These are phyloP conservation scores for Nicotiana tabacum DNA, from an alignment of 257 asterid genomes.

Conservation along the genomic window DNA sequence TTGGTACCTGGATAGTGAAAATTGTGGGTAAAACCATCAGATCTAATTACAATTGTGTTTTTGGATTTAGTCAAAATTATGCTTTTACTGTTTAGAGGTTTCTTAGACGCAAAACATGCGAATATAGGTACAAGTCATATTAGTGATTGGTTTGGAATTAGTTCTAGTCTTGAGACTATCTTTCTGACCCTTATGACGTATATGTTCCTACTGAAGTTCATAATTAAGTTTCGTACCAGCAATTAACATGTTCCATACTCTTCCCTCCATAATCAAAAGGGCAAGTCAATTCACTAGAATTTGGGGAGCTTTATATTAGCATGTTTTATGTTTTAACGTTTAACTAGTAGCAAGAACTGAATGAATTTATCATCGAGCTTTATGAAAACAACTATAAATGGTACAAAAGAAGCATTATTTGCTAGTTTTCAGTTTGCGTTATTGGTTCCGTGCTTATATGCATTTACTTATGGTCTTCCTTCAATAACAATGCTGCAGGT, in stretches of 20 bases:
- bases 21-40: background rate
- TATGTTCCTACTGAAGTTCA: background rate
- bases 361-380: background rate
- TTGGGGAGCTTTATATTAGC: background rate
- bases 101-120: background rate
- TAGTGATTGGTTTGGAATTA: background rate
- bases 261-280: background rate
- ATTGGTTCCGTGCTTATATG: background rate
- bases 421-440: background rate
- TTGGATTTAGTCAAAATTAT: background rate
- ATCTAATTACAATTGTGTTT: background rate
- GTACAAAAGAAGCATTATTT: background rate
- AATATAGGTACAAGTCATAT: background rate
- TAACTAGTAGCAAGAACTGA: background rate
- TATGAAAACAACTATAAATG: background rate
- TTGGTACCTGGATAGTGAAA: background rate
- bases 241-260: background rate
- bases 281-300: background rate
- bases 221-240: background rate
- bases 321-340: background rate
- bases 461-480: background rate
- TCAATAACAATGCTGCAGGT: conserved; percentile 42
- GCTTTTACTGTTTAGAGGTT: background rate
- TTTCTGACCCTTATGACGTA: background rate
- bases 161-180: background rate